Evolutionary conservation across 1,139 yeast genomes (phyloP), one percentile per base, ranked within the genome.

Genomic region (Ashbya aceris): DNA sequence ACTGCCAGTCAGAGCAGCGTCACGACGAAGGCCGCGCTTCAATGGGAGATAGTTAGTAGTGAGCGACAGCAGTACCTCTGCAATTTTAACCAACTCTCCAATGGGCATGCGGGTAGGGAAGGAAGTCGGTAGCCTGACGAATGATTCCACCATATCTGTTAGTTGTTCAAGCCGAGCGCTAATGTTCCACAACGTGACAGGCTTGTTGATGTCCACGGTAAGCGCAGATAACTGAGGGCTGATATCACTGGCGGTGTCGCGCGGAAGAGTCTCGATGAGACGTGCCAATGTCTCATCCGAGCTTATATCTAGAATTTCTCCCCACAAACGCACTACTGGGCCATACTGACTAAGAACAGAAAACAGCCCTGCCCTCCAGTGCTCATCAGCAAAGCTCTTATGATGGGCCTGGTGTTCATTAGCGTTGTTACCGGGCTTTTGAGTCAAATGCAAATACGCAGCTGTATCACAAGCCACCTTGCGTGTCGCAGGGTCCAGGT

Each of bases 401-500:
- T 51, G 58, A 42, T 58, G 64, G 43, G 52, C 53, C 42, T 43
- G 60, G 40, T 45, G 61, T 51, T 64, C 69, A 54, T 52, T 66
- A 56, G 60, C 67, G 27, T 68, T 70, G 27, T 57, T 51, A 7
- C 66, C 62, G 67, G 62, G 77, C 62, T 63, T 66, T 54, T 71
- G 83, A 52, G 73, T 73, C 68, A 68, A 70, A 65, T 85, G 83
- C 46, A 83, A 66, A 32, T 74, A 66, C 1, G 85, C 89, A 52
- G 71, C 73, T 1, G 77, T 71, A 30, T 67, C 65, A 49, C 75
- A 71, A 11, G 79, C 64, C 9, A 61, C 58, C 2, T 47, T 44
- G 50, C 74, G 70, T 41, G 80, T 64, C 0, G 54, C 47, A 0
- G 41, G 39, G 13, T 76, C 72, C 43, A 68, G 64, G 38, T 56